A percentile compares a stretch with the other conserved stretches of the same genome.
phyloP scores from a whole-genome alignment of 2,329 filamentous ascomycete species.

The Xylaria sp. region DNA sequence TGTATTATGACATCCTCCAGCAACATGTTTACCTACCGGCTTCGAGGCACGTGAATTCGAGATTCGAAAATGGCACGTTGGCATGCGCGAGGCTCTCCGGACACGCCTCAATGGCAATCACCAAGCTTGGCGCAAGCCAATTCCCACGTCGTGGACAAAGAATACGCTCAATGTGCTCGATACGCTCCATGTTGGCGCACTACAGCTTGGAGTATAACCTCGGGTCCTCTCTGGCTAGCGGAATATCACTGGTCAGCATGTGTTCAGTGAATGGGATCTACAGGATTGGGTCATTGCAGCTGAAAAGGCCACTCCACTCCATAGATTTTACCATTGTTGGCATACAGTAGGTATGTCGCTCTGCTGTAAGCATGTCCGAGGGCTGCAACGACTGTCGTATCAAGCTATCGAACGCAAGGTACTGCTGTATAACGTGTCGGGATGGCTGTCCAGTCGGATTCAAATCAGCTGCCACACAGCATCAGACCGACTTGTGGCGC shows the following conservation, averaged over 20 bases:
- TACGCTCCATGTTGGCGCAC: neutral
- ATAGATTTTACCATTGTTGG: conserved; percentile 17
- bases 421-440: conserved; percentile 32
- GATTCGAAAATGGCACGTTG: neutral
- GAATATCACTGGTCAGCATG: conserved; percentile 30
- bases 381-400: conserved; percentile 29
- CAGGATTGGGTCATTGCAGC: conserved; percentile 23
- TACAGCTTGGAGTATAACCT: conserved; percentile 9
- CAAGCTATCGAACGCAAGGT: conserved; percentile 17
- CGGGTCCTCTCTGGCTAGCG: conserved; percentile 20
- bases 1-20: neutral
- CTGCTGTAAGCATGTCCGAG: conserved; percentile 19
- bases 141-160: conserved; percentile 2
- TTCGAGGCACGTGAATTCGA: neutral
- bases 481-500: conserved; percentile 33
- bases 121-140: conserved; percentile 4
- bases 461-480: conserved; percentile 28
- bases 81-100: conserved; percentile 12
- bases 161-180: neutral
- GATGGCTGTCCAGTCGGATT: conserved; percentile 35
- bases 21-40: neutral
- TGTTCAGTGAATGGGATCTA: conserved; percentile 14
- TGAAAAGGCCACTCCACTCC: conserved; percentile 17
- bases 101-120: conserved; percentile 1
- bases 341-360: conserved; percentile 3